Percentiles rank a stretch among this genome's conserved stretches.
Conservation (phyloP, 306 rosid species). For the Prunus campanulata region DNA sequence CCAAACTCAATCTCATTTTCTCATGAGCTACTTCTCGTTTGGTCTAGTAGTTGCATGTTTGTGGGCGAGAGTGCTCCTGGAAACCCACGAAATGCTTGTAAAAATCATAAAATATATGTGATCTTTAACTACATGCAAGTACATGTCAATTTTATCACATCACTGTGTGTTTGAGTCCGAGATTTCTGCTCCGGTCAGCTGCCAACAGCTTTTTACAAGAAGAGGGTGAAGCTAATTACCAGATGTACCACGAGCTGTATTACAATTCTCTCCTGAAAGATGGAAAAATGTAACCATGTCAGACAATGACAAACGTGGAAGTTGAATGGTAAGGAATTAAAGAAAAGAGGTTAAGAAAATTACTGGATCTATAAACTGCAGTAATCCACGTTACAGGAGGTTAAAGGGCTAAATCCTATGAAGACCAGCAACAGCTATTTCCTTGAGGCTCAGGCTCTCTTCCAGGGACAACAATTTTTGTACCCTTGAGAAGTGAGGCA, state of each 20-base stretch:
- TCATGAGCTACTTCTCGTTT: background rate
- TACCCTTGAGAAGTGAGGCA: constrained; percentile 68
- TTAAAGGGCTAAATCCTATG: constrained; percentile 27
- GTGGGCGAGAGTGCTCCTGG: background rate
- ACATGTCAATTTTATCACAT: constrained; percentile 6
- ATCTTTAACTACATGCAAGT: background rate
- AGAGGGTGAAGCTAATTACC: background rate
- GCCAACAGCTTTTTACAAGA: constrained; percentile 15
- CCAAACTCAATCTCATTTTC: background rate
- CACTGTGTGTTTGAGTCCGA: background rate
- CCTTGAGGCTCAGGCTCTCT: constrained; percentile 52
- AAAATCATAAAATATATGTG: background rate
- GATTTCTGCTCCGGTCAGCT: constrained; percentile 2
- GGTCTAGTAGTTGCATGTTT: background rate
- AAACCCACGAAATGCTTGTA: constrained; percentile 3
- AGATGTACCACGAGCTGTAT: background rate
- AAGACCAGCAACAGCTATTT: constrained; percentile 58
- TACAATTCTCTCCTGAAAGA: constrained; percentile 2
- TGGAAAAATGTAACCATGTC: constrained; percentile 1
- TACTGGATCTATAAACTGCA: constrained; percentile 28
- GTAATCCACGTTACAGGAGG: constrained; percentile 13
- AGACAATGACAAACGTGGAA: constrained; percentile 10
- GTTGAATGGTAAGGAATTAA: background rate
- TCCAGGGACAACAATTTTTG: constrained; percentile 48
- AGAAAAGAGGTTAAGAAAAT: constrained; percentile 9